Base-by-base conservation (phyloP, 768 basidiomycete species). In the Fomitopsis pulvina region DNA sequence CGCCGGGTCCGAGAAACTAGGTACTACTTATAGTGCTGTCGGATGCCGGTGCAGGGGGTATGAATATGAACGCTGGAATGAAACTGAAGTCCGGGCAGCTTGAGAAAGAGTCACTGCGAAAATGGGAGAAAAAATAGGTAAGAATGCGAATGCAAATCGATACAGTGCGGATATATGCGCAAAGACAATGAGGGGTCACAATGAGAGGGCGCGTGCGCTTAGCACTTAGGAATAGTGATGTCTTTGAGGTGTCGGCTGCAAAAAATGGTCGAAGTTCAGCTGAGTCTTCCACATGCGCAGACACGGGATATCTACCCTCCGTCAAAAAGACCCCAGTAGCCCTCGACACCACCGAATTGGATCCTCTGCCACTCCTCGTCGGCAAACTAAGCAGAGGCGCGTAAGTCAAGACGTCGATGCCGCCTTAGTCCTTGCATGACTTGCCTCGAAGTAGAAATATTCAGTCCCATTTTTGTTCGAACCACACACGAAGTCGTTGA, bases 391-490 rank as follows among this genome's bases (percentile, higher is more conserved):
- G 27, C 12, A 49, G 39, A 37, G 14, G 7, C 34, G 14, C 4
- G 18, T 37, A 12, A 37, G 34, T 37, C 7, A 12, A 5, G 14
- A 4, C 14, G 4, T 37, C 14, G 4, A 5, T 37, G n/a, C n/a
- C 34, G 14, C 14, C 4, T 16, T 12, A 37, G 5, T 56, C 46
- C 51, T 28, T 25, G 18, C 21, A 39, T 30, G 29, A 67, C 73
- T 12, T 41, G 79, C 79, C 74, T 87, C 87, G 52, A 92, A 91
- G 72, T 79, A 94, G 77, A 92, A 96, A 69, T 95, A 95, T 14
- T 79, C 72, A 0, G 88, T 92, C 11, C 78, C 78, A 53, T 92
- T 92, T 16, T 64, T 53, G 63, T 92, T 96, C 0, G 94, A 87
- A 62, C 81, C 76, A 60, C 95, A 99, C 7, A 93, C 81, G 57